phyloP scores from a whole-genome alignment of 2,329 filamentous ascomycete species.

The Madurella fahalii region DNA sequence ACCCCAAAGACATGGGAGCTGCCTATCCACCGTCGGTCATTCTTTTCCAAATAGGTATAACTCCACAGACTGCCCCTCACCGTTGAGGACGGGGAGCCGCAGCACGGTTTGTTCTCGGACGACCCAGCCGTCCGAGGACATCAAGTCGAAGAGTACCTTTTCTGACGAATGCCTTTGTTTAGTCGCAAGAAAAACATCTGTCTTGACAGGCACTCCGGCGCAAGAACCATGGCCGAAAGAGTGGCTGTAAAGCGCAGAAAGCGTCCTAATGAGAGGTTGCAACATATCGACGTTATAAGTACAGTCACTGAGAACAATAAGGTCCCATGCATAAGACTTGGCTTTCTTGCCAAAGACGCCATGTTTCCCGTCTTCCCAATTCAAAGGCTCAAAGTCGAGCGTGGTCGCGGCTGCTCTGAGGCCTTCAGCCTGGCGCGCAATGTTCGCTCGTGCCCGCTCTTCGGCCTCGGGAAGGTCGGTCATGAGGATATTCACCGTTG shows the following conservation, averaged over 20 bases:
- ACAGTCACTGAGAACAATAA: constrained; percentile 56
- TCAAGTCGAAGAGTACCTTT: constrained; percentile 43
- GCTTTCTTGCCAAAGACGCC: constrained; percentile 43
- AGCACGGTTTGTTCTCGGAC: constrained; percentile 40
- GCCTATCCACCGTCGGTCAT: not conserved
- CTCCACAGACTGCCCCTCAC: constrained; percentile 45
- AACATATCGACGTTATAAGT: constrained; percentile 58
- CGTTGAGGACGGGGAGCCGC: constrained; percentile 44
- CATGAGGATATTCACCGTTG: constrained; percentile 30
- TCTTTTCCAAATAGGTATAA: constrained; percentile 48
- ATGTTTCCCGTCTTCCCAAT: constrained; percentile 51
- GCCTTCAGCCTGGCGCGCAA: constrained; percentile 30
- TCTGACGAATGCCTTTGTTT: constrained; percentile 56
- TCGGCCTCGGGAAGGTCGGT: constrained; percentile 55
- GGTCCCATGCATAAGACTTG: constrained; percentile 44
- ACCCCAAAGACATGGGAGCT: too few relatives aligned
- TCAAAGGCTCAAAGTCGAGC: constrained; percentile 51
- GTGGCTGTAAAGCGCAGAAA: constrained; percentile 44
- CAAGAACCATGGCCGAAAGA: constrained; percentile 10
- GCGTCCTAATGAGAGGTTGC: constrained; percentile 49
- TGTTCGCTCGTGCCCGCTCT: constrained; percentile 46
- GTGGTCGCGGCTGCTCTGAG: constrained; percentile 20
- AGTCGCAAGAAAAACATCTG: constrained; percentile 50
- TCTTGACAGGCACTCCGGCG: constrained; percentile 14
- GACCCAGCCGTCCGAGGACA: constrained; percentile 44